These are phyloP conservation scores for Graphilbum sp. DNA, from an alignment of 2,329 filamentous ascomycete genomes.

Conservation along the genomic window DNA sequence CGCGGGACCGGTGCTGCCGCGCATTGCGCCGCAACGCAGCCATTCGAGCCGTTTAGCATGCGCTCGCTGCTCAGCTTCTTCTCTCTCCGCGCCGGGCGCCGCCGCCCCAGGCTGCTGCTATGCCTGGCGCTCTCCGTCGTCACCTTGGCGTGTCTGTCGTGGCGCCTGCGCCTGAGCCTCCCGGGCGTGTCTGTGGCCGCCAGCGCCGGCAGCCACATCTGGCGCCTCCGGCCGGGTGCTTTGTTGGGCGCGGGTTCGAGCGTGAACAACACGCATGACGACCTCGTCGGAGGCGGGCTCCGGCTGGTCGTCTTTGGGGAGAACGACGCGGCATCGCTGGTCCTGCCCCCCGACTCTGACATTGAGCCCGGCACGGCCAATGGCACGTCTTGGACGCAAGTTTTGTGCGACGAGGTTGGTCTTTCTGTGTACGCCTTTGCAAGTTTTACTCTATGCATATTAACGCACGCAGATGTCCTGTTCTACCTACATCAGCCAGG, in stretches of 20 bases:
- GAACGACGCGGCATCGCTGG: slow-evolving; percentile 23
- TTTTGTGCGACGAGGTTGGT: slow-evolving; percentile 29
- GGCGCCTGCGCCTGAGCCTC: slow-evolving; percentile 9
- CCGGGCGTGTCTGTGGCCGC: slow-evolving; percentile 6
- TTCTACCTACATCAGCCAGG: slow-evolving; percentile 26
- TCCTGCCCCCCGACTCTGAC: slow-evolving; percentile 9
- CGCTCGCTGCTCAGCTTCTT: slow-evolving; percentile 13
- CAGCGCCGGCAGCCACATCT: not conserved
- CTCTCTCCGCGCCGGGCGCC: slow-evolving; percentile 13
- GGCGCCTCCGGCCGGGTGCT: slow-evolving; percentile 7
- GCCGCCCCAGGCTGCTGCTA: slow-evolving; percentile 14
- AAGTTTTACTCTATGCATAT: not conserved
- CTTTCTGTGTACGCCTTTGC: not conserved
- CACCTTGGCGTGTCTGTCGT: slow-evolving; percentile 9
- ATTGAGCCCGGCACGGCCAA: slow-evolving; percentile 5
- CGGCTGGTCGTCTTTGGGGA: slow-evolving; percentile 37
- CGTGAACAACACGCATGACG: slow-evolving; percentile 5
- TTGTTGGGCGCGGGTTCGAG: not conserved
- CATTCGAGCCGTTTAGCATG: too few species aligned
- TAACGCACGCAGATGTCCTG: slow-evolving; percentile 26
- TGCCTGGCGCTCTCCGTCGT: slow-evolving; percentile 12
- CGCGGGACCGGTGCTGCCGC: too few species aligned
- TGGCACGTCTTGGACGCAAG: slow-evolving; percentile 27
- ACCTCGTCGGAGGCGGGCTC: slow-evolving; percentile 16
- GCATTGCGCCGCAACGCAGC: too few species aligned